Percentiles rank a stretch among this genome's conserved stretches.
Evolutionary conservation across 208 protist genomes (phyloP).

Genomic region (Acanthamoeba culbertsoni): DNA sequence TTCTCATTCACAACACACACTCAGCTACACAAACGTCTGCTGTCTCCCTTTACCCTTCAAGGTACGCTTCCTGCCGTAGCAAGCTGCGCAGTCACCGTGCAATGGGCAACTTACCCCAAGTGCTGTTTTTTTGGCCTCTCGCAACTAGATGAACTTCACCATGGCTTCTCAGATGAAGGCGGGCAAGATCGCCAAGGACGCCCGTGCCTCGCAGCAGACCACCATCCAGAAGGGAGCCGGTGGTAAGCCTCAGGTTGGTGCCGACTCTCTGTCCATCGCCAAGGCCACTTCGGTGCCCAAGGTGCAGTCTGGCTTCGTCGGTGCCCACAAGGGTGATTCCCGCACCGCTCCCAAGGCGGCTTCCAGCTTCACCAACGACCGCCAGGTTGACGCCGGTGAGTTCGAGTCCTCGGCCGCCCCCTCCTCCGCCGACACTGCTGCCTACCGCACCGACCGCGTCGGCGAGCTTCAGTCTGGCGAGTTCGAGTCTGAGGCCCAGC

Average conservation of each 20-base stretch:
- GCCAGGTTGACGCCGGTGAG: background rate
- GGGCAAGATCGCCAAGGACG: conserved; percentile 49
- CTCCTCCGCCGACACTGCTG: conserved; percentile 4
- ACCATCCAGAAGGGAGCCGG: conserved; percentile 15
- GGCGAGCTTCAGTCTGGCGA: conserved; percentile 30
- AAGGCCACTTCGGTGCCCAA: conserved; percentile 31
- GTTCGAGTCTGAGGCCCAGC: background rate
- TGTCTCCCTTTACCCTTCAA: no score
- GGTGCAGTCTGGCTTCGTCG: background rate
- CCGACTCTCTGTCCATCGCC: conserved; percentile 29
- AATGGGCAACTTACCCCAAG: background rate
- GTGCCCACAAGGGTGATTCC: conserved; percentile 25
- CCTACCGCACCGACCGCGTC: background rate
- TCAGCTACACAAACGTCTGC: no score
- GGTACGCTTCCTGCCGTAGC: no score
- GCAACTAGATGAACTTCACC: conserved; percentile 31
- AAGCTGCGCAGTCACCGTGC: no score
- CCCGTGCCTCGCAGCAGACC: conserved; percentile 1
- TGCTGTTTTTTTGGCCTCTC: background rate
- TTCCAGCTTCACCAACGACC: conserved; percentile 33
- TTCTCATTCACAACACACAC: no score
- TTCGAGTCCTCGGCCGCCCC: conserved; percentile 26
- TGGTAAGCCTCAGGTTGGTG: background rate
- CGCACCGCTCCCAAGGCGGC: conserved; percentile 5
- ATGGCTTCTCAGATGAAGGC: conserved; percentile 57